Conservation (phyloP, 768 basidiomycete species). For the Leccinum arenicola region DNA sequence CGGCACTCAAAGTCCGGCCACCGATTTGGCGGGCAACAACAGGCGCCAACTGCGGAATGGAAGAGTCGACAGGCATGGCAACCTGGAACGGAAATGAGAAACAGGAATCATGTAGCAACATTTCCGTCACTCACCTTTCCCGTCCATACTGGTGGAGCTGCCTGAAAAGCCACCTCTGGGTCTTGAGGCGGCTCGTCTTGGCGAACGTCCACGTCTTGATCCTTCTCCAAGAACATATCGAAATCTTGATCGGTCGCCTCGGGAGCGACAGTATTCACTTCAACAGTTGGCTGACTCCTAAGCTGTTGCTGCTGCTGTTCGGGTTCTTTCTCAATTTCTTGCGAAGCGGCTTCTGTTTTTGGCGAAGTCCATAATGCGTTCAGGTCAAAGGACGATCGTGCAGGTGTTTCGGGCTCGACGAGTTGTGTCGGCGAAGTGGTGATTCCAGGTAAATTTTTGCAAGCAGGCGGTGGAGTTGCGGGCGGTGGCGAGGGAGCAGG, state of each 20-base stretch:
- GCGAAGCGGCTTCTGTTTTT: constrained; percentile 26
- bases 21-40: constrained; percentile 78
- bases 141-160: constrained; percentile 63
- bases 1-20: constrained; percentile 56
- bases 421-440: constrained; percentile 22
- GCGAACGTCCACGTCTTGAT: constrained; percentile 35
- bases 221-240: constrained; percentile 79
- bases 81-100: constrained; percentile 45
- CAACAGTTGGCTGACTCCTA: constrained; percentile 49
- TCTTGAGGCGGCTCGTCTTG: constrained; percentile 32
- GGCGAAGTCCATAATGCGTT: constrained; percentile 68
- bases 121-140: constrained; percentile 56
- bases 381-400: constrained; percentile 64
- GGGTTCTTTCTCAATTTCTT: constrained; percentile 22
- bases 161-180: constrained; percentile 51
- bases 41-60: constrained; percentile 60
- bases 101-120: constrained; percentile 1
- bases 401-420: constrained; percentile 42
- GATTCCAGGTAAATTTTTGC: constrained; percentile 23
- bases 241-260: constrained; percentile 78
- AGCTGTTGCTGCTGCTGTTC: constrained; percentile 29
- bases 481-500: constrained; percentile 32
- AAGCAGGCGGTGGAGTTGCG: constrained; percentile 49
- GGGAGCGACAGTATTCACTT: constrained; percentile 33
- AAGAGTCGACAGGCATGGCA: constrained; percentile 76